Evolutionary conservation across 805 yeast genomes (phyloP), one percentile per base, ranked within the genome.

Genomic region (Tetrapisispora iriomotensis): DNA sequence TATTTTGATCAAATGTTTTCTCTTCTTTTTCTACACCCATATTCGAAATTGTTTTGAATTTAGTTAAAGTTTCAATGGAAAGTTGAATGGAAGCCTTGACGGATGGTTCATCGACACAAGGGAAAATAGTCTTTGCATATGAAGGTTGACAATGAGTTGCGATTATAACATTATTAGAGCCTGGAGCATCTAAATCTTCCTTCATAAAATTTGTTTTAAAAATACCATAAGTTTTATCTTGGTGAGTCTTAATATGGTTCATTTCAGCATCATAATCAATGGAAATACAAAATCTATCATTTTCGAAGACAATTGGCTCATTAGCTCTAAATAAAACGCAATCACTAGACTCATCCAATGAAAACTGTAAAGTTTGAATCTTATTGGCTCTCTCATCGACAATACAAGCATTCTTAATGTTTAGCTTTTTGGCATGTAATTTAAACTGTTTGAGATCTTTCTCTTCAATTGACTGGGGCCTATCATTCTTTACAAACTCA

Each of bases 61-160:
- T 58, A 8, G 53, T 34, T 18, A 49, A 41, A 0, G 81, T 69
- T n/a, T 58, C 68, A 20, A 82, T 56, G 2, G 70, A 51, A 23
- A 83, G 58, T 41, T 68, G 55, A 41, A 77, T 66, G 1, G 72
- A 65, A 4, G 75, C 67, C 51, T 79, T 81, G 24, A 61, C 56
- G n/a, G 63, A 49, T 6, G 77, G 67, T 49, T 81, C 87, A 55
- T 82, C 92, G 10, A 82, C 51, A 49, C 81, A 74, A 2, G 94
- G 94, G 50, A 77, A 77, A 10, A 82, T 70, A 35, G 54, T 51
- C 46, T 80, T 66, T 4, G 86, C 79, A 45, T 70, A 78, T 14
- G 68, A 66, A 0, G 92, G 87, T 53, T 82, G 88, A 31, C 76
- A 68, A 51, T 83, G 92, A 1, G 92, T 79, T 0, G 87, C 77